phyloP scores from a whole-genome alignment of 345 rosid genomes.

The Alliaria petiolata region DNA sequence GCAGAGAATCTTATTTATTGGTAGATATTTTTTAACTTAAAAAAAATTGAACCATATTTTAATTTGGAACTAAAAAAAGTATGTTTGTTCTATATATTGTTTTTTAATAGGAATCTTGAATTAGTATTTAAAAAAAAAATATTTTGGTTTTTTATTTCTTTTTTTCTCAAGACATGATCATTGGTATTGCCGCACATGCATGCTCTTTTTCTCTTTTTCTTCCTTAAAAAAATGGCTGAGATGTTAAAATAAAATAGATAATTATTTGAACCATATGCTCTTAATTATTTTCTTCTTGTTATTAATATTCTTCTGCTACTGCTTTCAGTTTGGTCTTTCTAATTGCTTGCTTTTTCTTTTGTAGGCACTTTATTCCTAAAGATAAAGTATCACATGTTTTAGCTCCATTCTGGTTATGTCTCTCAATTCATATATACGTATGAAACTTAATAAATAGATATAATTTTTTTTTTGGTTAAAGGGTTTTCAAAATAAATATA shows the following conservation, averaged over 20 bases:
- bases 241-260: not conserved
- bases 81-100: too few relatives aligned
- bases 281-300: slow-evolving; percentile 9
- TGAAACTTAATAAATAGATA: slow-evolving; percentile 1
- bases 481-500: too few relatives aligned
- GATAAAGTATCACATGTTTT: slow-evolving; percentile 39
- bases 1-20: not conserved
- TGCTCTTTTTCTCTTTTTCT: slow-evolving; percentile 5
- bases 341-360: slow-evolving; percentile 29
- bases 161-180: slow-evolving; percentile 3
- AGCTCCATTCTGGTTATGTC: slow-evolving; percentile 25
- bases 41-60: not conserved
- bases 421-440: not conserved
- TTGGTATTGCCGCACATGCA: slow-evolving; percentile 22
- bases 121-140: too few relatives aligned
- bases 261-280: slow-evolving; percentile 14
- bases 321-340: slow-evolving; percentile 20
- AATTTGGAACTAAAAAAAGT: not conserved
- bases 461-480: too few relatives aligned
- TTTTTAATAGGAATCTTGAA: too few relatives aligned
- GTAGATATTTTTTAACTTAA: not conserved
- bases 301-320: slow-evolving; percentile 12
- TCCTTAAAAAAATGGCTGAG: not conserved
- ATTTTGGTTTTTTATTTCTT: not conserved
- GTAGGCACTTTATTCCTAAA: slow-evolving; percentile 32